A percentile compares a stretch with the other conserved stretches of the same genome.
phyloP scores from a whole-genome alignment of 164 flowering plant genomes.

The Macadamia tetraphylla region DNA sequence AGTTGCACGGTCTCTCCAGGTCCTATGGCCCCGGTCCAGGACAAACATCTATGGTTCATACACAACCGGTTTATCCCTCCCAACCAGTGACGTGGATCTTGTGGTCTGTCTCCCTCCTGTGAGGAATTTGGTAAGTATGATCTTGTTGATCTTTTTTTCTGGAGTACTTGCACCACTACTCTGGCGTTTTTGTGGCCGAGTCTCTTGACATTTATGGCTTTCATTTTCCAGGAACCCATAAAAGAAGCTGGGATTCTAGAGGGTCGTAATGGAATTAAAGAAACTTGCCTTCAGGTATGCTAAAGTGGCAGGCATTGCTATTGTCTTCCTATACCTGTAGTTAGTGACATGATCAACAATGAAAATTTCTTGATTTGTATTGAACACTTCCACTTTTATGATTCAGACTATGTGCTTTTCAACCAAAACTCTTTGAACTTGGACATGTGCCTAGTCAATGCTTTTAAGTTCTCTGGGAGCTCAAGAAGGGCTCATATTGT shows the following conservation, averaged over 20 bases:
- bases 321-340: constrained; percentile 3
- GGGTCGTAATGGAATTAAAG: constrained; percentile 97
- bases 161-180: constrained; percentile 1
- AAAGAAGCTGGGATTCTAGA: constrained; percentile 99
- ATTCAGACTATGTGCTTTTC: not conserved
- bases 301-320: constrained; percentile 2
- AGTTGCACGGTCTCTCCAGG: constrained; percentile 91
- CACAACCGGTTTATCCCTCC: constrained; percentile 93
- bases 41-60: constrained; percentile 89
- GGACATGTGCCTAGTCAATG: not conserved
- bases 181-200: not conserved
- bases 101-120: constrained; percentile 98
- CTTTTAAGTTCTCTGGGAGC: not conserved
- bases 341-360: not conserved
- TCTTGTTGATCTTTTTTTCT: constrained; percentile 4
- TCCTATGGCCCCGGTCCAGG: constrained; percentile 92
- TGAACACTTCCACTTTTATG: not conserved
- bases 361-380: not conserved
- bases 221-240: constrained; percentile 72
- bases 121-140: constrained; percentile 72
- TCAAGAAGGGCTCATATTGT: too few species aligned
- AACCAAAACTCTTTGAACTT: not conserved
- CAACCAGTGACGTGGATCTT: constrained; percentile 96
- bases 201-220: constrained; percentile 1
- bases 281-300: constrained; percentile 95